phyloP scores from a whole-genome alignment of 495 filamentous ascomycete species.

The Aspergillus steynii region DNA sequence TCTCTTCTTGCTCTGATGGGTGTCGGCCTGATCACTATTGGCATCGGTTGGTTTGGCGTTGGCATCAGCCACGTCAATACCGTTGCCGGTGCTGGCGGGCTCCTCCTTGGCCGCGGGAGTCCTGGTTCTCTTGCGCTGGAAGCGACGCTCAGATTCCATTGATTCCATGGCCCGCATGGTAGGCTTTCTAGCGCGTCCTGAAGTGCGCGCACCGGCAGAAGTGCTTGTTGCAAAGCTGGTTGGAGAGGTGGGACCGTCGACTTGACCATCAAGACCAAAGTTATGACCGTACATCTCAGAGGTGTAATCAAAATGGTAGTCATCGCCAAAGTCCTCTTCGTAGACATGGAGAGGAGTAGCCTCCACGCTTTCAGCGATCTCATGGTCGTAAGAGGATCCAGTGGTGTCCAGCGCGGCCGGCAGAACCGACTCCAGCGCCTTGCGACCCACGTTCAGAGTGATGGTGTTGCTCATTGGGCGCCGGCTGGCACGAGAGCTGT shows the following conservation, averaged over 20 bases:
- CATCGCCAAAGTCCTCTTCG: slow-evolving; percentile 13
- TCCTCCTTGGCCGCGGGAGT: slow-evolving; percentile 13
- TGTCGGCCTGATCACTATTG: background rate
- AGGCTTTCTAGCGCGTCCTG: slow-evolving; percentile 39
- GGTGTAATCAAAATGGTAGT: slow-evolving; percentile 22
- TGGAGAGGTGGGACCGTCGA: slow-evolving; percentile 28
- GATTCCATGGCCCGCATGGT: slow-evolving; percentile 43
- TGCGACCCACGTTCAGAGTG: slow-evolving; percentile 21
- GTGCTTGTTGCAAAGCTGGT: slow-evolving; percentile 32
- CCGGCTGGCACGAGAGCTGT: background rate
- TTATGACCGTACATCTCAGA: slow-evolving; percentile 26
- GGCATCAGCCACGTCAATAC: background rate
- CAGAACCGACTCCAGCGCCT: slow-evolving; percentile 16
- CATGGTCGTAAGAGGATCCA: background rate
- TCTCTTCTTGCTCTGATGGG: background rate
- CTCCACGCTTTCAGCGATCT: slow-evolving; percentile 10
- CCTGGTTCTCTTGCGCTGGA: slow-evolving; percentile 19
- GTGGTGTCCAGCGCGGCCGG: slow-evolving; percentile 1
- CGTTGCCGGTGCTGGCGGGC: background rate
- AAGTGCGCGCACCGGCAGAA: slow-evolving; percentile 26
- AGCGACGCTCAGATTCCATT: slow-evolving; percentile 27
- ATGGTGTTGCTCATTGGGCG: slow-evolving; percentile 17
- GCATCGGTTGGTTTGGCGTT: background rate
- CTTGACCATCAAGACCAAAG: slow-evolving; percentile 29
- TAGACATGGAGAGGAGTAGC: slow-evolving; percentile 16